Conservation (phyloP, 371 early-diverging fungal species). For the Syncephalis plumigaleata region DNA sequence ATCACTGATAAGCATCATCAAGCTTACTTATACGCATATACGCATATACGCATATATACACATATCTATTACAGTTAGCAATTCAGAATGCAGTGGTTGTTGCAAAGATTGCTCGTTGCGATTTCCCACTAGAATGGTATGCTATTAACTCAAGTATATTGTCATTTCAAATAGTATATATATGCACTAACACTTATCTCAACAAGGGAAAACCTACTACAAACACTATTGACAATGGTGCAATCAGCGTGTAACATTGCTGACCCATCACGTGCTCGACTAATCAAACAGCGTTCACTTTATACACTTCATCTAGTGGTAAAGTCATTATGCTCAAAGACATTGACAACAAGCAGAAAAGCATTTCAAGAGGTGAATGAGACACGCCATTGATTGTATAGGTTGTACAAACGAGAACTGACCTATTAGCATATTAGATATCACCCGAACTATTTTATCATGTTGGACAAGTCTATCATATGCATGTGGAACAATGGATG, state of each 20-base stretch:
- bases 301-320: conserved; percentile 59
- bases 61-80: conserved; percentile 40
- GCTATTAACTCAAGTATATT: not conserved
- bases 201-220: conserved; percentile 51
- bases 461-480: conserved; percentile 32
- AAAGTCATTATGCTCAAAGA: conserved; percentile 57
- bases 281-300: conserved; percentile 49
- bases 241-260: conserved; percentile 22
- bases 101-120: conserved; percentile 59
- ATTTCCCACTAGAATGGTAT: conserved; percentile 70
- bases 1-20: too few species aligned
- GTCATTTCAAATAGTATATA: not conserved
- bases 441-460: conserved; percentile 42
- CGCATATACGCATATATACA: too few species aligned
- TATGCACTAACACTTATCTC: not conserved
- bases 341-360: conserved; percentile 42
- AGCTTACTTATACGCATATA: too few species aligned
- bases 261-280: conserved; percentile 14
- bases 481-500: conserved; percentile 22
- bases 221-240: conserved; percentile 35
- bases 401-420: not conserved
- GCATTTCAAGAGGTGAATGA: conserved; percentile 33
- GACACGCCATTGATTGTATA: not conserved
- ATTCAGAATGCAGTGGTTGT: conserved; percentile 53
- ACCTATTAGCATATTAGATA: not conserved